phyloP scores from a whole-genome alignment of 192 early-diverging fungal genomes.

The Pilaira anomala region DNA sequence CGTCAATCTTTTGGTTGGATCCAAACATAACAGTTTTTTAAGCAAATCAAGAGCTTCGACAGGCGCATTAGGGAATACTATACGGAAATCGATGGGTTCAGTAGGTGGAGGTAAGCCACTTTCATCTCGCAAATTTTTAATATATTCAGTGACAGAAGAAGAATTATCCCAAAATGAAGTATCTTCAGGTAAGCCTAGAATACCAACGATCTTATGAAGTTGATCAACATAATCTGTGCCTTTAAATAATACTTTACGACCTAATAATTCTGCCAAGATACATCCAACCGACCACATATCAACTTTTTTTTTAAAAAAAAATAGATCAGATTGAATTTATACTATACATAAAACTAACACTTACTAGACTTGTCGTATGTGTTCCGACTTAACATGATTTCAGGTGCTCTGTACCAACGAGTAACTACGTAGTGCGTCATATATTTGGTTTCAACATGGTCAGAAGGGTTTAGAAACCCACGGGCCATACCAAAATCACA shows the following conservation, averaged over 20 bases:
- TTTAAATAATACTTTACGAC: slow-evolving; percentile 79
- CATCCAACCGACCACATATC: slow-evolving; percentile 96
- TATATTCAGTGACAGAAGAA: slow-evolving; percentile 29
- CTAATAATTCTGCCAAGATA: slow-evolving; percentile 90
- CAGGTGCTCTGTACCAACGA: slow-evolving; percentile 93
- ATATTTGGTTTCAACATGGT: slow-evolving; percentile 58
- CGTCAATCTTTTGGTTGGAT: slow-evolving; percentile 84
- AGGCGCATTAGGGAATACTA: slow-evolving; percentile 23
- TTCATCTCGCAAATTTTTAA: slow-evolving; percentile 42
- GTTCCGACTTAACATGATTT: slow-evolving; percentile 87
- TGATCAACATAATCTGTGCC: slow-evolving; percentile 92
- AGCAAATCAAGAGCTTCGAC: slow-evolving; percentile 71
- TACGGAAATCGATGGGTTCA: slow-evolving; percentile 26
- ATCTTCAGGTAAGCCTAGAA: slow-evolving; percentile 83
- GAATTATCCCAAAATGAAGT: slow-evolving; percentile 34
- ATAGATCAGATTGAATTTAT: background rate
- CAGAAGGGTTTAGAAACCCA: slow-evolving; percentile 65
- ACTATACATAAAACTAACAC: background rate
- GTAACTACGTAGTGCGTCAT: slow-evolving; percentile 98
- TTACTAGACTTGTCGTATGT: slow-evolving; percentile 88
- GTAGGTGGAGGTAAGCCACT: slow-evolving; percentile 39
- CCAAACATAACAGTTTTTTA: slow-evolving; percentile 81
- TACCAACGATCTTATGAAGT: slow-evolving; percentile 83
- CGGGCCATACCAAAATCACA: slow-evolving; percentile 96
- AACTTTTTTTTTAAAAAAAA: slow-evolving; percentile 27